Evolutionary conservation across 2,329 filamentous ascomycete species (phyloP), one percentile per base, ranked within the genome.

Genomic region (Penicillium palitans): DNA sequence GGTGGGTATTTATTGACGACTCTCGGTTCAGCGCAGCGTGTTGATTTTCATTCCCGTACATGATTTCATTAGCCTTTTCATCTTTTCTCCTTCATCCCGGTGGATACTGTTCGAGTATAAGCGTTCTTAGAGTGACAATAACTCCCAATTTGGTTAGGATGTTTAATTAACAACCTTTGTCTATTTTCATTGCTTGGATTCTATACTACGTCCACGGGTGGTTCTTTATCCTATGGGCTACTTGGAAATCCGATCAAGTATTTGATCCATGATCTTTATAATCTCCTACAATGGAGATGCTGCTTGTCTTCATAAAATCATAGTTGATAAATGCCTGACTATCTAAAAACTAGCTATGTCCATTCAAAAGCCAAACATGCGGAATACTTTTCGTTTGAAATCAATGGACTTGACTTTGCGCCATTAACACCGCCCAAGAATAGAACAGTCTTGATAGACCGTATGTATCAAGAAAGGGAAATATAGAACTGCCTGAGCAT

Each of bases 311-410:
- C 55, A 58, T 58, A 56, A 49, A 53, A 58, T 58, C 55, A 58
- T 65, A 45, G 50, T 57, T 60, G 55, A 58, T 56, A 60, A 60
- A 61, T 54, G 48, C 59, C 45, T 64, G 63, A 44, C 57, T 63
- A 63, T 63, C 57, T 58, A 58, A 39, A 54, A 57, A 62, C 60
- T 66, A 65, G 51, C 52, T 64, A 62, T 57, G 56, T 61, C 49
- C 55, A 61, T 45, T 35, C 37, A 58, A 46, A 49, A 50, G 53
- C 47, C 42, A 61, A 65, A 60, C 57, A 65, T 66, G 60, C 58
- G 54, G 45, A 33, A 62, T 65, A 67, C 64, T 67, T 67, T 67
- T 67, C 58, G 59, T 62, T 53, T 57, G 61, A 62, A 61, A 53
- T 64, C 61, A 57, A 64, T 57, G 59, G 49, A 65, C 44, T 58